Evolutionary conservation across 2,329 filamentous ascomycete genomes (phyloP).

Genomic region (Juglanconis sp.): DNA sequence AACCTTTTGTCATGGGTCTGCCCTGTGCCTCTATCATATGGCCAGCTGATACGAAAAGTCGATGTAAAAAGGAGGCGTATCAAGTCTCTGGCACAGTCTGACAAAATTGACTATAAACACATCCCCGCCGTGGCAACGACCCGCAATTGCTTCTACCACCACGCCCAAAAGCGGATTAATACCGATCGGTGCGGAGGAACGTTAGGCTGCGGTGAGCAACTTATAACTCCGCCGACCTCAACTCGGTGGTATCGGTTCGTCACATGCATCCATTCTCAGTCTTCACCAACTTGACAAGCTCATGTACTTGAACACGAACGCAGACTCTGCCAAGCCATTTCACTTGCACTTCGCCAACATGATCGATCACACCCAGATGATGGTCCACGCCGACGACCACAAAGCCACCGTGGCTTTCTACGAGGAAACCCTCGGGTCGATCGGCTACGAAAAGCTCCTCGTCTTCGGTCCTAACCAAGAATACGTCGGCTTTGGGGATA

Average conservation of each 20-base stretch:
- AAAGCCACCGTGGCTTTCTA: slow-evolving; percentile 31
- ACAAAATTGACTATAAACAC: no score
- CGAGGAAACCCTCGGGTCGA: slow-evolving; percentile 31
- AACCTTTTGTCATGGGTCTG: no score
- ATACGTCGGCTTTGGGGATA: slow-evolving; percentile 27
- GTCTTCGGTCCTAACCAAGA: slow-evolving; percentile 24
- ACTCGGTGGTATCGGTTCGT: no score
- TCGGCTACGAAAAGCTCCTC: slow-evolving; percentile 32
- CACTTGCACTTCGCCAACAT: slow-evolving; percentile 2
- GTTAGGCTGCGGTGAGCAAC: no score
- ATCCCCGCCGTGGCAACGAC: no score
- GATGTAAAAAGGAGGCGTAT: no score
- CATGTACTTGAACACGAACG: not conserved
- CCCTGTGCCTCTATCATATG: no score
- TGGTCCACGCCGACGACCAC: slow-evolving; percentile 27
- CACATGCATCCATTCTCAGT: no score
- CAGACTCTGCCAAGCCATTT: not conserved
- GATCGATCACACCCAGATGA: slow-evolving; percentile 34
- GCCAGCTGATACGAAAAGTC: no score
- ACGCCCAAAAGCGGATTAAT: not conserved
- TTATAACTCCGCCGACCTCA: not conserved
- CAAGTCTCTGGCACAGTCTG: no score
- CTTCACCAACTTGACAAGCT: not conserved
- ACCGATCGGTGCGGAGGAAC: not conserved
- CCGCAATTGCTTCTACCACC: no score